These are phyloP conservation scores for Moesziomyces globuligerus DNA, from an alignment of 1,284 basidiomycete genomes.

Conservation along the genomic window DNA sequence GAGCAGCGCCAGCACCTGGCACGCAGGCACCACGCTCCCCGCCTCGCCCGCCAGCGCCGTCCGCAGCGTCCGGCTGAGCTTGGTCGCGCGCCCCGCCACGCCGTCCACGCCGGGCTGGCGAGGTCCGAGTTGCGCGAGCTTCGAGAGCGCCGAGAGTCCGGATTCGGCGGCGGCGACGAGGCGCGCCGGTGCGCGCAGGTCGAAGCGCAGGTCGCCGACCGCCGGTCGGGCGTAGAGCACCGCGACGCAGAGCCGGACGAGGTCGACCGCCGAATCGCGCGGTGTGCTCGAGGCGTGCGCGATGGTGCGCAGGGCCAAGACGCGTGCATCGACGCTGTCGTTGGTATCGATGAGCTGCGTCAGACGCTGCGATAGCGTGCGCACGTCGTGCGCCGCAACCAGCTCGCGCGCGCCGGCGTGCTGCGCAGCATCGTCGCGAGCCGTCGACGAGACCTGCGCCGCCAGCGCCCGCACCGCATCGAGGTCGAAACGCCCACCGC, in stretches of 20 bases:
- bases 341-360: conserved; percentile 31
- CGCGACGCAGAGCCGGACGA: not conserved
- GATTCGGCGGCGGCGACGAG: conserved; percentile 10
- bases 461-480: conserved; percentile 6
- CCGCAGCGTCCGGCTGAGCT: conserved; percentile 4
- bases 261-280: not conserved
- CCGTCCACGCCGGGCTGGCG: too few species aligned
- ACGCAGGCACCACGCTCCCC: conserved; percentile 20
- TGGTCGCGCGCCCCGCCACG: not conserved
- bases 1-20: conserved; percentile 20
- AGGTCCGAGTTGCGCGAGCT: too few species aligned
- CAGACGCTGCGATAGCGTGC: not conserved
- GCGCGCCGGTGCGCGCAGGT: not conserved
- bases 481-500: conserved; percentile 15
- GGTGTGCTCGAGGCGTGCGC: not conserved
- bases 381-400: not conserved
- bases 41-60: conserved; percentile 2
- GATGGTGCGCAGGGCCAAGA: conserved; percentile 5
- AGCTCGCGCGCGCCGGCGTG: conserved; percentile 6
- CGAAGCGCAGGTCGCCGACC: conserved; percentile 16
- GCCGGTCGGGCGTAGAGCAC: conserved; percentile 36
- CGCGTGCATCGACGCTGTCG: conserved; percentile 14
- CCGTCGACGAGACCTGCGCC: conserved; percentile 2
- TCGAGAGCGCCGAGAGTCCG: not conserved
- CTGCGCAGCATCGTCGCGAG: not conserved